Evolutionary conservation across 2,329 filamentous ascomycete genomes (phyloP).

Genomic region (Venturia effusa): DNA sequence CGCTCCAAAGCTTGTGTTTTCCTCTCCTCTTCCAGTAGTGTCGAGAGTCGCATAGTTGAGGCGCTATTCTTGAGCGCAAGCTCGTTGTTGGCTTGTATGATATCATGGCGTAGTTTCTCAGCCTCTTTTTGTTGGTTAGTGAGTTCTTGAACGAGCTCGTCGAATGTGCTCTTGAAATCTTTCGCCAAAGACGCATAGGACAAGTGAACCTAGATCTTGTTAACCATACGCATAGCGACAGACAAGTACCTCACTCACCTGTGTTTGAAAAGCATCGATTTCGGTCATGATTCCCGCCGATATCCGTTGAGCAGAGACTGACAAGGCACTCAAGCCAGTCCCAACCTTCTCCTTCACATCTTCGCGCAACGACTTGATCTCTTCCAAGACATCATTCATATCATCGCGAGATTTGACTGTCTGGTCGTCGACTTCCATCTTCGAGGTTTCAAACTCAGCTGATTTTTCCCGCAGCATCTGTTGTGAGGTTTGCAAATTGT

Average conservation of each 20-base stretch:
- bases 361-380: constrained; percentile 82
- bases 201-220: constrained; percentile 53
- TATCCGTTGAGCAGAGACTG: constrained; percentile 75
- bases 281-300: constrained; percentile 82
- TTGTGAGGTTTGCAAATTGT: constrained; percentile 60
- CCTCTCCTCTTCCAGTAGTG: constrained; percentile 66
- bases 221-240: constrained; percentile 13
- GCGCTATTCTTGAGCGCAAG: constrained; percentile 58
- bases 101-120: constrained; percentile 58
- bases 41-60: constrained; percentile 55
- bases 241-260: constrained; percentile 28
- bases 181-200: constrained; percentile 77
- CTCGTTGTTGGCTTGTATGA: constrained; percentile 57
- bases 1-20: constrained; percentile 62
- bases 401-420: constrained; percentile 63
- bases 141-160: constrained; percentile 65
- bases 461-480: constrained; percentile 60
- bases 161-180: constrained; percentile 79
- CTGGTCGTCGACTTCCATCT: constrained; percentile 56
- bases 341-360: constrained; percentile 80
- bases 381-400: constrained; percentile 84
- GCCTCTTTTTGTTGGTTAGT: constrained; percentile 67
- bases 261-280: constrained; percentile 69
- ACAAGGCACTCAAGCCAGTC: constrained; percentile 72
- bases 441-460: constrained; percentile 54